Evolutionary conservation across 805 yeast species (phyloP), one percentile per base, ranked within the genome.

Genomic region (Yamadazyma sp.): DNA sequence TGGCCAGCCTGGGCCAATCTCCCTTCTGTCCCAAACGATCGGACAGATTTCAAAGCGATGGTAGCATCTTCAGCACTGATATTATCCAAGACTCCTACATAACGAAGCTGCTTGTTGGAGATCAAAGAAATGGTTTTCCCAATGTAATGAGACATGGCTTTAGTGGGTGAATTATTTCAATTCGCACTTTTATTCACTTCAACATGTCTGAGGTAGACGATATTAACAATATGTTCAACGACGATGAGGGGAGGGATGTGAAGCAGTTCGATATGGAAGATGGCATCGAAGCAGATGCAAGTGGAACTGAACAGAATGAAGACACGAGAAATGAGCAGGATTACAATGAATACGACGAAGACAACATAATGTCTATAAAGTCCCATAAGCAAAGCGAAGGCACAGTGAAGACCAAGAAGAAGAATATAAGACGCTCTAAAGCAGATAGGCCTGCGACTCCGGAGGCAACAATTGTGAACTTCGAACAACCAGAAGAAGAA

Each of bases 61-160:
- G 96, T 88, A 47, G 96, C 86, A 44, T 84, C 84, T 42, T 86
- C 90, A 19, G 95, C 93, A 59, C 88, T 88, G 53, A 93, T 87
- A 49, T 79, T 82, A 48, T 86, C 88, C 55, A 91, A 73, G n/a
- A 77, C 67, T 21, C 99, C 99, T 41, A 88, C 93, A 57, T 91
- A 91, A 47, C 95, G 80, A 44, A 85, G 81, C 25, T 86, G 87
- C 51, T 84, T 81, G 55, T 77, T 78, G 41, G 95, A 82, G 46
- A 84, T 76, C 57, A 88, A 71, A 17, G 93, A 80, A 50, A 89
- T 87, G 35, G 91, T 82, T 59, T 87, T 87, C 7, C 98, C 98
- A 49, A 89, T 84, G 62, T 83, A 90, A 55, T 89, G 89, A 31
- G 97, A 83, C 98, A 93, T 93, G 40, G 34, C 27, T n/a, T n/a